Evolutionary conservation across 768 basidiomycete species (phyloP), one percentile per base, ranked within the genome.

Genomic region (Paxillus ammoniavirescens): DNA sequence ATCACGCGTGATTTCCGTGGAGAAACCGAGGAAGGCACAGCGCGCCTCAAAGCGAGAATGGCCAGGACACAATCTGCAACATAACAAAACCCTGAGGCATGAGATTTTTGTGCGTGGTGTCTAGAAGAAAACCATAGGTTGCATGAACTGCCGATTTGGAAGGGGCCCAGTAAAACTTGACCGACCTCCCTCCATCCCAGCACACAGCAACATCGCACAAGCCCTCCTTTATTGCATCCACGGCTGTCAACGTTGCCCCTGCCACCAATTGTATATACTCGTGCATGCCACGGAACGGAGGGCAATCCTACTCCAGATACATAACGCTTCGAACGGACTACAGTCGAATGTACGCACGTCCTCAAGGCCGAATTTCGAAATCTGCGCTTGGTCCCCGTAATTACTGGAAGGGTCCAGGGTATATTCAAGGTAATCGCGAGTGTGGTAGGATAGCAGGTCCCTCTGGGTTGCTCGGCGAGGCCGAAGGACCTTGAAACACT

Each of bases 51-150:
- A 4, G 80, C 74, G 52, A 95, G 79, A 53, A 97, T 84, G 0
- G 87, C 87, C 1, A 98, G 79, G 9, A 93, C 81, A 50, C 88
- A 85, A 65, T 98, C 95, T 2, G 92, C 89, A 18, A 98, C 89
- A 65, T 97, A 98, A 74, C 95, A 98, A 71, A 91, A 98, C 0
- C 95, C 95, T 4, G 89, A 83, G 0, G 93, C 93, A 41, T 75
- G 77, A 0, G 82, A 77, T 65, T 91, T 87, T 47, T 84, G 81
- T 0, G 91, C 90, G 61, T 97, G 95, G 61, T 96, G 95, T 62
- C 93, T 86, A 48, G 13, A 53, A 33, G 26, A 46, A 35, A 18
- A 52, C 6, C 40, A 26, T 46, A 12, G 36, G 18, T 47, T 35
- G 49, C n/a, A 47, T 31, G 31, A 21, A 35, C 8, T 14, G 17